phyloP scores from a whole-genome alignment of 2,329 filamentous ascomycete species.

The Arthrobotrys sinensis region DNA sequence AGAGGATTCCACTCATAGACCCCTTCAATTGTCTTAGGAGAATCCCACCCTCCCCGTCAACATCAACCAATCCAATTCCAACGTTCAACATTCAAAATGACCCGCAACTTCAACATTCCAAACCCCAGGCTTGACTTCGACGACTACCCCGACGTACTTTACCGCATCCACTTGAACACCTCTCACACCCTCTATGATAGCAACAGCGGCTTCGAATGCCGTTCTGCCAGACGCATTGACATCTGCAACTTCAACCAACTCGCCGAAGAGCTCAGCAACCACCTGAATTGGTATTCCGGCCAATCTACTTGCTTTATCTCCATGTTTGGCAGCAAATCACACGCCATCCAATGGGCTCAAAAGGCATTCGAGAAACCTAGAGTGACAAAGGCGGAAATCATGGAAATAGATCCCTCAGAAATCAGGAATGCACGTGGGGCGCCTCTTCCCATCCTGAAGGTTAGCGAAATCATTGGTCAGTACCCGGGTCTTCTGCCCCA shows the following conservation, averaged over 20 bases:
- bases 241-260: slow-evolving; percentile 24
- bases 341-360: slow-evolving; percentile 29
- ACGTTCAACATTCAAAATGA: background rate
- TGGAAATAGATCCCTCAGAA: slow-evolving; percentile 25
- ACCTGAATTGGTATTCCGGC: slow-evolving; percentile 21
- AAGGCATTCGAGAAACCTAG: background rate
- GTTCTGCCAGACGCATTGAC: background rate
- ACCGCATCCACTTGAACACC: slow-evolving; percentile 25
- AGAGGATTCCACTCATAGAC: too few species aligned
- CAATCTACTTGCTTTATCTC: slow-evolving; percentile 21
- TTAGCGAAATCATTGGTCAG: slow-evolving; percentile 2
- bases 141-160: slow-evolving; percentile 24
- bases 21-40: too few species aligned
- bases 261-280: background rate
- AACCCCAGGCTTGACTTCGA: background rate
- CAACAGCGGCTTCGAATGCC: slow-evolving; percentile 12
- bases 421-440: slow-evolving; percentile 1
- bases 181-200: slow-evolving; percentile 24
- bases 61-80: background rate
- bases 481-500: slow-evolving; percentile 28
- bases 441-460: background rate
- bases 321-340: slow-evolving; percentile 16
- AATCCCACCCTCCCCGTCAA: background rate
- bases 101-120: background rate
- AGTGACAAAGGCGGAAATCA: background rate